Conservation (phyloP, 2,329 filamentous ascomycete species). For the Penicillium paneum region DNA sequence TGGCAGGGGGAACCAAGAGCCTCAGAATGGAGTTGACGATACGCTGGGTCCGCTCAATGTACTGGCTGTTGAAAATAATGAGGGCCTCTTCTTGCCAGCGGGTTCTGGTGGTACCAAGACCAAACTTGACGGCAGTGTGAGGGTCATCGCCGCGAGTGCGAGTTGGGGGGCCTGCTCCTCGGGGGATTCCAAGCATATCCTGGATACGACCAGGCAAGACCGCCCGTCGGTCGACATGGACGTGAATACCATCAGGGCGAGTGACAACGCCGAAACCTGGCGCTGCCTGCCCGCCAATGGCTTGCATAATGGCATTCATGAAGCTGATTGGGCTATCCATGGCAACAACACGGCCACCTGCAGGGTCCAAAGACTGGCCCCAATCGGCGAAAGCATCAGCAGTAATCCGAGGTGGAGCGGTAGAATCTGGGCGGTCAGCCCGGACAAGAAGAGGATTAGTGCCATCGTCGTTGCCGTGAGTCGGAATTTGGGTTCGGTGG, state of each 20-base stretch:
- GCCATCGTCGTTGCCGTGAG: constrained; percentile 70
- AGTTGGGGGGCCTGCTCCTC: constrained; percentile 25
- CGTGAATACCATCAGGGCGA: constrained; percentile 52
- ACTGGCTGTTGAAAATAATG: constrained; percentile 71
- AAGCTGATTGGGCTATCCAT: constrained; percentile 54
- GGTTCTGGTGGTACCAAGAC: constrained; percentile 64
- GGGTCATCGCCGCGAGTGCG: constrained; percentile 46
- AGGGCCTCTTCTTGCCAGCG: constrained; percentile 89
- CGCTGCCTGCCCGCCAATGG: constrained; percentile 47
- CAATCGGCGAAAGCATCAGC: constrained; percentile 50
- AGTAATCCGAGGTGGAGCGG: constrained; percentile 35
- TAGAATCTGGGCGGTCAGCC: constrained; percentile 35
- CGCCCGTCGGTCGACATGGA: constrained; percentile 53
- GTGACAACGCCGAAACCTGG: constrained; percentile 44
- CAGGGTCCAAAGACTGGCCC: constrained; percentile 51
- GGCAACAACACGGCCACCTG: constrained; percentile 44
- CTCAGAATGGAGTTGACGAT: constrained; percentile 68
- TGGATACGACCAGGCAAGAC: constrained; percentile 55
- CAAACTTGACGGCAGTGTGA: constrained; percentile 72
- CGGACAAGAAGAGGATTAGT: constrained; percentile 82
- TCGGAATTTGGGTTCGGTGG: constrained; percentile 45
- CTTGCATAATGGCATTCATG: constrained; percentile 57
- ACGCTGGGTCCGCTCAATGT: constrained; percentile 66
- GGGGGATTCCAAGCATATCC: constrained; percentile 39
- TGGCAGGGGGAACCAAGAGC: constrained; percentile 75